phyloP scores from a whole-genome alignment of 495 filamentous ascomycete genomes.

The Parathielavia hyrcaniae region DNA sequence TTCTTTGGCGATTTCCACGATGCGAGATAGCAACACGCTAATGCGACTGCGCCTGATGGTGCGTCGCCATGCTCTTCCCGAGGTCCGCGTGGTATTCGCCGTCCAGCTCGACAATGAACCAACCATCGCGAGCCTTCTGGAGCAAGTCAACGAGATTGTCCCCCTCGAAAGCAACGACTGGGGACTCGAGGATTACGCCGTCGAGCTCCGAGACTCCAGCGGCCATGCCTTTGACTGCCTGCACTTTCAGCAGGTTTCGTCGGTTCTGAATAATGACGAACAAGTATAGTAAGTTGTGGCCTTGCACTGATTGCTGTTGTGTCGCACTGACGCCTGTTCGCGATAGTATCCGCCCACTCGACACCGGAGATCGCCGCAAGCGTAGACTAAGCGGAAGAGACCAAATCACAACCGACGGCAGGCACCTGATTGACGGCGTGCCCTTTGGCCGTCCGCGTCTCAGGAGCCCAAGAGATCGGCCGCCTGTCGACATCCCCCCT shows the following conservation, averaged over 20 bases:
- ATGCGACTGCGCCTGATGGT: conserved; percentile 71
- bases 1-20: conserved; percentile 6
- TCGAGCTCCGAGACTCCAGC: conserved; percentile 56
- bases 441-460: conserved; percentile 75
- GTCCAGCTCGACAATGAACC: conserved; percentile 50
- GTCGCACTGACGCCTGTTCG: not conserved
- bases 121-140: conserved; percentile 75
- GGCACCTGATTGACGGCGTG: conserved; percentile 81
- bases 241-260: conserved; percentile 71
- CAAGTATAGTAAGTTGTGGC: conserved; percentile 63
- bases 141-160: conserved; percentile 74
- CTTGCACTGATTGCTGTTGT: not conserved
- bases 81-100: conserved; percentile 69
- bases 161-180: conserved; percentile 78
- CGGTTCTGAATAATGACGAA: conserved; percentile 74
- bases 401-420: conserved; percentile 76
- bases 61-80: conserved; percentile 71
- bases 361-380: conserved; percentile 64
- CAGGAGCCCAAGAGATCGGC: conserved; percentile 53
- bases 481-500: conserved; percentile 66
- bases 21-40: conserved; percentile 44
- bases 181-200: conserved; percentile 90
- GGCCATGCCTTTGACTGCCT: conserved; percentile 74
- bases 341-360: conserved; percentile 70
- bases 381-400: conserved; percentile 71